Evolutionary conservation across 805 yeast genomes (phyloP), one percentile per base, ranked within the genome.

Genomic region (Grigorovia jiainica): DNA sequence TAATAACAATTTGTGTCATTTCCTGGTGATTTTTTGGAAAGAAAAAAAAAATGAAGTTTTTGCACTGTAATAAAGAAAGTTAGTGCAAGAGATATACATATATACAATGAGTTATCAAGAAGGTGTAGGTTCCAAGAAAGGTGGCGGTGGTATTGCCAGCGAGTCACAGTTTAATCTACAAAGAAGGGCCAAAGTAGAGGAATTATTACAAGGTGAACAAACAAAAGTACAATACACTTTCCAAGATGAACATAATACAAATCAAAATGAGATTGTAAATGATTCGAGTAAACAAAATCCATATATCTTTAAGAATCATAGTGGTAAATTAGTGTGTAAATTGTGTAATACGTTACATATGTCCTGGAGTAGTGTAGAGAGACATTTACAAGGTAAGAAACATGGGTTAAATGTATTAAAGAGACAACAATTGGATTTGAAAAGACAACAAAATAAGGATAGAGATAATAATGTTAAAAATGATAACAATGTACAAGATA

Each of bases 81-180:
- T n/a, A n/a, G n/a, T n/a, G n/a, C n/a, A n/a, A n/a, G n/a, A n/a
- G n/a, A n/a, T n/a, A n/a, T n/a, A n/a, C n/a, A n/a, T n/a, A n/a
- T n/a, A n/a, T n/a, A n/a, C n/a, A 11, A 87, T 87, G 97, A 95
- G 87, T 60, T 85, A 85, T 56, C 89, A 86, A 47, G 84, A 83
- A 51, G 65, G 95, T 53, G 94, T 84, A 2, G 95, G 95, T 36
- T 82, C 95, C 6, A 87, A 87, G 63, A 79, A 85, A 58, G 96
- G 96, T 29, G 76, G 82, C 23, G 97, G 96, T 50, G 96, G 95
- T 6, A 69, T 87, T 16, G 96, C 95, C 1, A 83, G 84, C 5
- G 65, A 68, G 35, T 74, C 78, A 17, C 87, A 82, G 48, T 68
- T 79, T 6, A 83, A 84, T 52, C 74, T 78, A 4, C 81, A 81